Percentiles rank a stretch among this genome's conserved stretches.
Evolutionary conservation across 2,329 filamentous ascomycete genomes (phyloP).

Genomic region (Fusarium subtropicale): DNA sequence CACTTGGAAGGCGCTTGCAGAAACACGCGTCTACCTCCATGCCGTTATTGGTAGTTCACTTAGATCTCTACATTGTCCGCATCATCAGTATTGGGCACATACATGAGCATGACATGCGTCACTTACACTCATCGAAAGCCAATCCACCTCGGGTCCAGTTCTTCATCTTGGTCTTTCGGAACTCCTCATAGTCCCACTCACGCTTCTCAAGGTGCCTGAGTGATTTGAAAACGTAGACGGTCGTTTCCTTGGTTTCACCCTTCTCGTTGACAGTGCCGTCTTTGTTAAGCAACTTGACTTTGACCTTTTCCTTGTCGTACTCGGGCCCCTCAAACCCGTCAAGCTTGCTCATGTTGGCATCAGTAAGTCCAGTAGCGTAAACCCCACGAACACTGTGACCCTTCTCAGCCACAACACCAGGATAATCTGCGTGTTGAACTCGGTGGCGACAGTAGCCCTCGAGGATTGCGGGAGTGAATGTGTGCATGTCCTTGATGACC

Average conservation of each 20-base stretch:
- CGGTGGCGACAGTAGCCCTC: conserved; percentile 76
- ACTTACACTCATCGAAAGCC: conserved; percentile 56
- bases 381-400: conserved; percentile 76
- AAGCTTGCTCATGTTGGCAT: conserved; percentile 78
- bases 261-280: conserved; percentile 54
- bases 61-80: conserved; percentile 35
- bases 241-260: conserved; percentile 63
- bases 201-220: conserved; percentile 68
- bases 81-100: conserved; percentile 17
- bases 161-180: conserved; percentile 77
- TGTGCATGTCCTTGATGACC: conserved; percentile 66
- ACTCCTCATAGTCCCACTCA: conserved; percentile 92
- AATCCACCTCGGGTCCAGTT: conserved; percentile 65
- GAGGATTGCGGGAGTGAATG: conserved; percentile 79
- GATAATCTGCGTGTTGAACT: conserved; percentile 80
- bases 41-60: conserved; percentile 26
- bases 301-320: conserved; percentile 70
- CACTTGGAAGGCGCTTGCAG: conserved; percentile 34
- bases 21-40: conserved; percentile 22
- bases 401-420: conserved; percentile 73
- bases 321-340: conserved; percentile 85
- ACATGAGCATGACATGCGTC: not conserved
- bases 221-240: conserved; percentile 73
- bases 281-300: conserved; percentile 63
- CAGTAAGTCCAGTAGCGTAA: conserved; percentile 81